phyloP scores from a whole-genome alignment of 345 rosid species.

The Arabis alpina region DNA sequence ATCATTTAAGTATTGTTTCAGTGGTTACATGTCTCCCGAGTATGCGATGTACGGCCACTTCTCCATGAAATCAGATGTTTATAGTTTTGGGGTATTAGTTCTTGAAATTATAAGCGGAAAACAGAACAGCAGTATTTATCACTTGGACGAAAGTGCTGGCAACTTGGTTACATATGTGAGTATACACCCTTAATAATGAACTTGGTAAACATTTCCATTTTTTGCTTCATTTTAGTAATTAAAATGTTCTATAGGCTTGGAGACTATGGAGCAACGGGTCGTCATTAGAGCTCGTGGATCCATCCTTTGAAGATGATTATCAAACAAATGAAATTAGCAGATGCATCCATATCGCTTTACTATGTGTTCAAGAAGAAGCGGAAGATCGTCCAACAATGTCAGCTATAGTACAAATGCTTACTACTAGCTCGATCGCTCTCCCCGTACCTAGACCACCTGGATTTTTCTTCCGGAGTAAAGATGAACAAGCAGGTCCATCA shows the following conservation, averaged over 20 bases:
- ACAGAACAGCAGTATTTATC: too few species aligned
- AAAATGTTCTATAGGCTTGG: constrained; percentile 39
- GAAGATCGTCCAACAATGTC: constrained; percentile 48
- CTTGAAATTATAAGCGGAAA: too few species aligned
- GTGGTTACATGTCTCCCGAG: too few species aligned
- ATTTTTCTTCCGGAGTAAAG: not conserved
- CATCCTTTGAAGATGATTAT: constrained; percentile 25
- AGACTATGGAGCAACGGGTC: constrained; percentile 43
- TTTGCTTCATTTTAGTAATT: too few species aligned
- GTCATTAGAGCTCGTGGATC: constrained; percentile 18
- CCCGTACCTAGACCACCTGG: constrained; percentile 34
- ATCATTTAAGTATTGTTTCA: too few species aligned
- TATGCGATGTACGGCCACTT: too few species aligned
- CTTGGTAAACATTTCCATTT: too few species aligned
- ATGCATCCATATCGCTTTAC: constrained; percentile 50
- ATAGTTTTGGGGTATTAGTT: too few species aligned
- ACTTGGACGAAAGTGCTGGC: too few species aligned
- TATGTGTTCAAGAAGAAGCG: constrained; percentile 55
- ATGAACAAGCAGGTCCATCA: not conserved
- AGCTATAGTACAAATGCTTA: constrained; percentile 42
- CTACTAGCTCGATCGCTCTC: constrained; percentile 40
- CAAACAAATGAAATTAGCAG: constrained; percentile 46
- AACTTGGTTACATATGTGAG: too few species aligned
- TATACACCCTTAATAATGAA: too few species aligned
- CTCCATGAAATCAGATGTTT: too few species aligned